A percentile compares a stretch with the other conserved stretches of the same genome.
Evolutionary conservation across 2,329 filamentous ascomycete genomes (phyloP).

Genomic region (Xylariaceae sp.): DNA sequence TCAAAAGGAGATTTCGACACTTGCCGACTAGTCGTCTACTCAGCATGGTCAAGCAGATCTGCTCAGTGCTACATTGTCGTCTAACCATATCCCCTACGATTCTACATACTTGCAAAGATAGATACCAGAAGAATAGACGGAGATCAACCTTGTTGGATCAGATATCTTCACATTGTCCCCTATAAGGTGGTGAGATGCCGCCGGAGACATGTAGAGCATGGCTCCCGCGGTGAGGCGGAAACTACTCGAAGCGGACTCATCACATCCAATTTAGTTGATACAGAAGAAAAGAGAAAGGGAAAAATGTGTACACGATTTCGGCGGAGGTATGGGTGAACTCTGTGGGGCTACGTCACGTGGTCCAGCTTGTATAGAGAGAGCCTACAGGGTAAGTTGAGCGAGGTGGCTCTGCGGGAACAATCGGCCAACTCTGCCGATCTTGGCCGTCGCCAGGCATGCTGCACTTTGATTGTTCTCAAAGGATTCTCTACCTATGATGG

Average conservation of each 20-base stretch:
- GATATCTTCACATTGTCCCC: conserved; percentile 63
- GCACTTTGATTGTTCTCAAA: too few species aligned
- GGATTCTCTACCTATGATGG: too few species aligned
- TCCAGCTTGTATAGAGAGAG: neutral
- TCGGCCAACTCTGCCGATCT: neutral
- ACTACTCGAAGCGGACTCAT: conserved; percentile 63
- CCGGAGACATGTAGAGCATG: conserved; percentile 63
- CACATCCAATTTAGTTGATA: conserved; percentile 78
- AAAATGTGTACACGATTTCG: conserved; percentile 12
- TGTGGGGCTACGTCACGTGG: conserved; percentile 1
- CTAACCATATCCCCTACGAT: too few species aligned
- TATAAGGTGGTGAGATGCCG: conserved; percentile 61
- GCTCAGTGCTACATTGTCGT: too few species aligned
- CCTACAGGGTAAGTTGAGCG: neutral
- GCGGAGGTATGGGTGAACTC: neutral
- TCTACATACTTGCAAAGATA: neutral
- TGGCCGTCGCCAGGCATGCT: too few species aligned
- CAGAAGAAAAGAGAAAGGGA: conserved; percentile 44
- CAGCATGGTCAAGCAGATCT: too few species aligned
- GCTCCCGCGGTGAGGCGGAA: conserved; percentile 51
- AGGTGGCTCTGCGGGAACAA: neutral
- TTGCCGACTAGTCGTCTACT: too few species aligned
- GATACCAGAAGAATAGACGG: neutral
- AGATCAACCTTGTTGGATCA: conserved; percentile 50
- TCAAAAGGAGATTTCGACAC: too few species aligned